Evolutionary conservation across 306 rosid species (phyloP).

Genomic region (Inga oerstediana): DNA sequence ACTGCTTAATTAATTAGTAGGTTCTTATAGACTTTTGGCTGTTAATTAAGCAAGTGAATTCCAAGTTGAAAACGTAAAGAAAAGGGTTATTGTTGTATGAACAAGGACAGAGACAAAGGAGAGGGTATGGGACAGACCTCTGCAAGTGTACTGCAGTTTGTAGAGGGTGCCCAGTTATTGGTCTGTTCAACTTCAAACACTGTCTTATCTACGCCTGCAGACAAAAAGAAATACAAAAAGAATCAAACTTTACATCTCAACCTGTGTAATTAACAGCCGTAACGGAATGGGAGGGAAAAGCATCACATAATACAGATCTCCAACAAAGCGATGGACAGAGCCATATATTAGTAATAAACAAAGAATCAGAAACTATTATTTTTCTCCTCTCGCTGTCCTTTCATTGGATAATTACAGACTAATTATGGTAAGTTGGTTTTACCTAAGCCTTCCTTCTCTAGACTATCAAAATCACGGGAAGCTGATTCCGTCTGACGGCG

Average conservation of each 20-base stretch:
- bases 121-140: constrained; percentile 60
- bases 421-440: constrained; percentile 18
- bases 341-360: constrained; percentile 25
- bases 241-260: constrained; percentile 58
- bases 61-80: constrained; percentile 23
- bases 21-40: constrained; percentile 33
- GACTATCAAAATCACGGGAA: constrained; percentile 33
- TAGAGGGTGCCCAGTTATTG: constrained; percentile 76
- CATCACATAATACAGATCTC: constrained; percentile 25
- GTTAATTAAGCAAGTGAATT: constrained; percentile 18
- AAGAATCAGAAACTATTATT: constrained; percentile 4
- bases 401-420: constrained; percentile 14
- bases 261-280: constrained; percentile 34
- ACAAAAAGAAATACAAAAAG: constrained; percentile 70
- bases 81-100: background rate
- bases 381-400: background rate
- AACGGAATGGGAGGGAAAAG: constrained; percentile 14
- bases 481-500: constrained; percentile 90
- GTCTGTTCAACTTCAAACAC: constrained; percentile 68
- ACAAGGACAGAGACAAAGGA: constrained; percentile 34
- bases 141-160: constrained; percentile 62
- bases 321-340: constrained; percentile 10
- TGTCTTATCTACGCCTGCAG: constrained; percentile 65
- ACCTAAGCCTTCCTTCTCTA: constrained; percentile 67
- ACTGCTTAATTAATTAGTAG: constrained; percentile 28